phyloP scores from a whole-genome alignment of 805 yeast genomes.

The Candida namnaoensis region DNA sequence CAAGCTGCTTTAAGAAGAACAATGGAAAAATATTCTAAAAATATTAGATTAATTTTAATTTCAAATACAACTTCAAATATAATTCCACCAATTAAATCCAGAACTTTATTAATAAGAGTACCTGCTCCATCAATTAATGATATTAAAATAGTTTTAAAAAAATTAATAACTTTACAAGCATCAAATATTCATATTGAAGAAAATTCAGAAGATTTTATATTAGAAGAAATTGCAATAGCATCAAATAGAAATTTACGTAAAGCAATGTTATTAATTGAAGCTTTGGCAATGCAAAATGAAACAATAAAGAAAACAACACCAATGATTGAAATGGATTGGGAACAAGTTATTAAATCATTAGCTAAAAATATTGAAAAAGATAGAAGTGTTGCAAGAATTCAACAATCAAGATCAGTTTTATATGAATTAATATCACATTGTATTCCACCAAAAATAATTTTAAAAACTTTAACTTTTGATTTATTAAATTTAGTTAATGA shows the following conservation, averaged over 20 bases:
- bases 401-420: conserved; percentile 54
- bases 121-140: conserved; percentile 70
- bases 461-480: conserved; percentile 51
- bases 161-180: conserved; percentile 51
- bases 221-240: conserved; percentile 42
- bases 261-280: conserved; percentile 73
- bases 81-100: conserved; percentile 88
- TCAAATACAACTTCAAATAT: conserved; percentile 89
- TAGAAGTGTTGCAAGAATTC: conserved; percentile 49
- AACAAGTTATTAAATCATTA: conserved; percentile 59
- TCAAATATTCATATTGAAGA: conserved; percentile 24
- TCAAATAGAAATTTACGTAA: conserved; percentile 70
- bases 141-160: conserved; percentile 41
- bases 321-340: conserved; percentile 82
- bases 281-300: conserved; percentile 66
- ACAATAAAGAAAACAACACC: conserved; percentile 35
- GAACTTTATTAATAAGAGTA: conserved; percentile 81
- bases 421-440: conserved; percentile 90
- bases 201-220: conserved; percentile 32
- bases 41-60: conserved; percentile 74
- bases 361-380: conserved; percentile 52
- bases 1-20: conserved; percentile 94
- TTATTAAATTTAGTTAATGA: conserved; percentile 25
- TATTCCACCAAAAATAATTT: conserved; percentile 78
- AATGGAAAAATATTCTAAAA: conserved; percentile 89